Evolutionary conservation across 2,329 filamentous ascomycete species (phyloP), one percentile per base, ranked within the genome.

Genomic region (Exserohilum rostratum): DNA sequence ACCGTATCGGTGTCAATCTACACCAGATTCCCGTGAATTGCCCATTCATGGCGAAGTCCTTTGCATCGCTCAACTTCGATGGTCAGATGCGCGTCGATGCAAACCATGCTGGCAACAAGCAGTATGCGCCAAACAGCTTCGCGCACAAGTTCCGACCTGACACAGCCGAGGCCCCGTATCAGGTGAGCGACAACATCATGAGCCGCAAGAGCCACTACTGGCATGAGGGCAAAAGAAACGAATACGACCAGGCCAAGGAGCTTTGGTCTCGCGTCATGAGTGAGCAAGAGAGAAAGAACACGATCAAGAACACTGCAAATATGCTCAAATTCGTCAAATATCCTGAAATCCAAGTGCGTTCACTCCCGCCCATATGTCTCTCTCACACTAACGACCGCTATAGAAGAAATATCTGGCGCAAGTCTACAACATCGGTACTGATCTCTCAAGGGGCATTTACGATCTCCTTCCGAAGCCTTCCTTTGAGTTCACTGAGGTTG

Each of bases 131-230:
- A 13, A 83, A 84, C 70, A 81, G 76, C 67, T 82, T 82, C 63
- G 68, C 73, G 9, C 68, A 81, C 69, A 82, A 82, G 57, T 83
- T 83, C 77, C 74, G 81, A 9, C 79, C 79, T 0, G 82, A 83
- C 54, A 71, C 72, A 1, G 81, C 80, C 1, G 81, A 84, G 61
- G 76, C 78, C 1, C 79, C 81, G 0, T 82, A 81, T 62, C 69
- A 73, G 22, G 79, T 84, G 11, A 73, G 73, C 22, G 81, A 84
- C 67, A 80, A 78, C 53, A 70, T 83, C 33, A 75, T 82, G 37
- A 78, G 77, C 55, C 77, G 81, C 45, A 82, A 83, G 72, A 80
- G 78, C 58, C 80, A 84, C 62, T 83, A 79, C 70, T 83, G 77
- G 74, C 81, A 84, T 60, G 81, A 84, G 63, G 82, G 80, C 17